Percentiles rank a stretch among this genome's conserved stretches.
phyloP scores from a whole-genome alignment of 805 yeast genomes.

The Hyphopichia homilentoma region DNA sequence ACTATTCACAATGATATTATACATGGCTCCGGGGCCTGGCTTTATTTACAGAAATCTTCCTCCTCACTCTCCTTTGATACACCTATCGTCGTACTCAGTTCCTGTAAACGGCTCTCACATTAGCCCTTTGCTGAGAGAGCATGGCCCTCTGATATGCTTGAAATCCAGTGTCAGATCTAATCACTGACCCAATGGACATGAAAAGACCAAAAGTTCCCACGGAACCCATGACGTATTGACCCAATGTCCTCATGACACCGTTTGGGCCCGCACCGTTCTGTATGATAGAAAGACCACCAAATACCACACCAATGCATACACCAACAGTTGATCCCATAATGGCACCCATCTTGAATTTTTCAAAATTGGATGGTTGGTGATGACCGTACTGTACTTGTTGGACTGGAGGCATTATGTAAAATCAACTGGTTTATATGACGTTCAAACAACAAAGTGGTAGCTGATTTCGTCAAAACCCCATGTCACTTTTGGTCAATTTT shows the following conservation, averaged over 20 bases:
- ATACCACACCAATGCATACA: constrained; percentile 89
- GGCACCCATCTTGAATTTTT: constrained; percentile 97
- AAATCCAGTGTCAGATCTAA: constrained; percentile 62
- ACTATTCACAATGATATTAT: no score
- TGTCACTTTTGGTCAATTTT: no score
- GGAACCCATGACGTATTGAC: constrained; percentile 94
- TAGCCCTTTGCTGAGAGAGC: constrained; percentile 25
- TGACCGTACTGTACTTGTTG: constrained; percentile 57
- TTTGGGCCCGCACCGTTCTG: constrained; percentile 98
- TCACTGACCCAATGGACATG: constrained; percentile 94
- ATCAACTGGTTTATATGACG: no score
- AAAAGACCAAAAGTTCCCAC: constrained; percentile 96
- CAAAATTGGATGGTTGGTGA: constrained; percentile 79
- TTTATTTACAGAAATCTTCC: constrained; percentile 4
- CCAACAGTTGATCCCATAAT: constrained; percentile 94
- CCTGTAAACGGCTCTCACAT: constrained; percentile 26
- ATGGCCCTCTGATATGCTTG: constrained; percentile 28
- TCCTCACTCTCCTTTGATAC: no score
- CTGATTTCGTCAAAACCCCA: no score
- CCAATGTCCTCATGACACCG: constrained; percentile 93
- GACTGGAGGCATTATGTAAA: constrained; percentile 55
- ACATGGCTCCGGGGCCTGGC: no score
- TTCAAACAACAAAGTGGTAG: no score
- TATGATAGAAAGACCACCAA: constrained; percentile 88
- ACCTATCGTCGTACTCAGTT: no score